Evolutionary conservation across 306 rosid genomes (phyloP).

Genomic region (Arachis hypogaea): DNA sequence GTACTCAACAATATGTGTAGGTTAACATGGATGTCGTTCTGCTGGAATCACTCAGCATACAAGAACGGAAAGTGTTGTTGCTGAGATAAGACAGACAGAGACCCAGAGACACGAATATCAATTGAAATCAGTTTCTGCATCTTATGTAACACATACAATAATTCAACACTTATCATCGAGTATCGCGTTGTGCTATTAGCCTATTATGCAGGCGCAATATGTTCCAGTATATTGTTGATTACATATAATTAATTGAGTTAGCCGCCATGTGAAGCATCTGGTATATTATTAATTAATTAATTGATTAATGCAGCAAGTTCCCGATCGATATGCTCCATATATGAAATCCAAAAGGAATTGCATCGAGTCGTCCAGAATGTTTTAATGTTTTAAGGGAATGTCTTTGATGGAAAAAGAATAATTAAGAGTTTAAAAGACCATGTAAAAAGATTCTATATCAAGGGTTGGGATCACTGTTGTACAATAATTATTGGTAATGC

Average conservation of each 20-base stretch:
- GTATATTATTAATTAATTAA: neutral
- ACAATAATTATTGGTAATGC: no score
- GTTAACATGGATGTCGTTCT: constrained; percentile 29
- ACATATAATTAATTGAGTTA: no score
- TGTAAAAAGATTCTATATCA: no score
- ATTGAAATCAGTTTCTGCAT: constrained; percentile 29
- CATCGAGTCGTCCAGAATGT: neutral
- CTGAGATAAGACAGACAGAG: neutral
- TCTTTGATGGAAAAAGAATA: no score
- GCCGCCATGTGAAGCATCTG: neutral
- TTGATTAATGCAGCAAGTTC: neutral
- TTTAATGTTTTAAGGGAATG: no score
- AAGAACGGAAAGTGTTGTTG: constrained; percentile 8
- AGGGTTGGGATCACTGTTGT: no score
- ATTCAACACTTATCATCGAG: constrained; percentile 5
- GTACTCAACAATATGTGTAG: constrained; percentile 49
- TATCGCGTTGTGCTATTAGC: neutral
- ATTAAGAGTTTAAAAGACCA: no score
- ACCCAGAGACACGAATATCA: neutral
- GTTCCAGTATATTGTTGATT: no score
- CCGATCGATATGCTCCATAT: neutral
- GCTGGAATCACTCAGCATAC: neutral
- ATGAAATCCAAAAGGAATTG: neutral
- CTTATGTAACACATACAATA: neutral
- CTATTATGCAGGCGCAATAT: no score